Conservation (phyloP, 2,329 filamentous ascomycete species). For the Aspergillus puulaauensis region DNA sequence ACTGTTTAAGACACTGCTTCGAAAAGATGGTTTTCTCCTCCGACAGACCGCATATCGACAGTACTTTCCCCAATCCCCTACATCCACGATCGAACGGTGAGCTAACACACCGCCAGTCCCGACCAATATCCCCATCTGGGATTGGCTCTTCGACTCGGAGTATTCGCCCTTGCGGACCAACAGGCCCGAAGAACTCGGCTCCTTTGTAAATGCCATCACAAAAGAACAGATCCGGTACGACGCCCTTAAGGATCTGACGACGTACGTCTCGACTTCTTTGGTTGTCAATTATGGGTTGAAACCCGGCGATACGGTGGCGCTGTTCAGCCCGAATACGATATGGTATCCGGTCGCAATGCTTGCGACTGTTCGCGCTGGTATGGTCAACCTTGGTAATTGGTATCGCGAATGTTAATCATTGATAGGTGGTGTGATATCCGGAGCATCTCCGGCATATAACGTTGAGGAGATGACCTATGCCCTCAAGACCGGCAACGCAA, state of each 20-base stretch:
- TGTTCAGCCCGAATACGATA: slow-evolving; percentile 65
- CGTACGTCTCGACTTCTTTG: slow-evolving; percentile 60
- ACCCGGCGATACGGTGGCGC: slow-evolving; percentile 56
- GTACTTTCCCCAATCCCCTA: neutral
- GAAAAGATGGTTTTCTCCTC: slow-evolving; percentile 2
- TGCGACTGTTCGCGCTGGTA: slow-evolving; percentile 52
- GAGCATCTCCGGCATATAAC: slow-evolving; percentile 65
- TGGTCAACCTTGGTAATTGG: neutral
- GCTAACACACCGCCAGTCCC: slow-evolving; percentile 9
- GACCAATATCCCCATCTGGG: slow-evolving; percentile 50
- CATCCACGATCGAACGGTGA: neutral
- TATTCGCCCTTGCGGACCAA: slow-evolving; percentile 50
- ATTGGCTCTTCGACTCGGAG: slow-evolving; percentile 58
- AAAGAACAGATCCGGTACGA: slow-evolving; percentile 58
- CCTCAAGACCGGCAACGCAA: slow-evolving; percentile 57
- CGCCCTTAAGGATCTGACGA: slow-evolving; percentile 53
- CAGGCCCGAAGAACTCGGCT: slow-evolving; percentile 44
- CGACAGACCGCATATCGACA: neutral
- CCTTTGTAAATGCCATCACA: slow-evolving; percentile 54
- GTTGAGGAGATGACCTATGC: slow-evolving; percentile 68
- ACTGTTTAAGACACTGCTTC: too few species aligned
- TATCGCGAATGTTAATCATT: neutral
- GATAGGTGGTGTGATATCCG: slow-evolving; percentile 54
- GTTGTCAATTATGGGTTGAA: slow-evolving; percentile 55
- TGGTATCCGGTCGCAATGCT: slow-evolving; percentile 68